A percentile compares a stretch with the other conserved stretches of the same genome.
Conservation (phyloP, 2,329 filamentous ascomycete genomes). For the Exophiala bonariae region DNA sequence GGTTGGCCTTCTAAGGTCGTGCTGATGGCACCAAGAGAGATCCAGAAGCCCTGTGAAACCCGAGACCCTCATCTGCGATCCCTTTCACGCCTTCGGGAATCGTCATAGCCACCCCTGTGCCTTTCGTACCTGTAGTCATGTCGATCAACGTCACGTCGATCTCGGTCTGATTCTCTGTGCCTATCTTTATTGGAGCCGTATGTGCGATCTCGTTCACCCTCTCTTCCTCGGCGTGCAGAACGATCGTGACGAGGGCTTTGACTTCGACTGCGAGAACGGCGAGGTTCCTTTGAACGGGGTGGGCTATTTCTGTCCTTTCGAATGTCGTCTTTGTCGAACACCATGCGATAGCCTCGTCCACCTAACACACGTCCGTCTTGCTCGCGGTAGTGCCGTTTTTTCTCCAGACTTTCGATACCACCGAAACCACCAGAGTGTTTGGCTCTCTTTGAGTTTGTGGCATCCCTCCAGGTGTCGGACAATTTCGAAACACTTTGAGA, state of each 20-base stretch:
- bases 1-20: too few relatives aligned
- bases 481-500: constrained; percentile 89
- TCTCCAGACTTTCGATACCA: constrained; percentile 83
- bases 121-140: constrained; percentile 30
- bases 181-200: constrained; percentile 38
- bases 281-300: constrained; percentile 34
- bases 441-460: constrained; percentile 77
- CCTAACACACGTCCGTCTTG: constrained; percentile 51
- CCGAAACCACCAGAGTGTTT: constrained; percentile 77
- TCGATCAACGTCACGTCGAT: constrained; percentile 33
- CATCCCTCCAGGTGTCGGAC: constrained; percentile 83
- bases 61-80: background rate
- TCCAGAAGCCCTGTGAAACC: too few relatives aligned
- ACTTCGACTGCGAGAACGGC: constrained; percentile 37
- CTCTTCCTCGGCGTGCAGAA: background rate
- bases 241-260: constrained; percentile 46
- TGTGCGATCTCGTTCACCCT: constrained; percentile 36
- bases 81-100: constrained; percentile 26
- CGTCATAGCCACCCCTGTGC: constrained; percentile 39
- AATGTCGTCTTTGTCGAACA: constrained; percentile 74
- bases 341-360: constrained; percentile 69
- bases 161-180: constrained; percentile 33
- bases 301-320: constrained; percentile 25
- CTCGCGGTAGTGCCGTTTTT: constrained; percentile 84
- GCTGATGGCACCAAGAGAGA: too few relatives aligned